Evolutionary conservation across 805 yeast species (phyloP).

Genomic region (Komagataella pastoris): DNA sequence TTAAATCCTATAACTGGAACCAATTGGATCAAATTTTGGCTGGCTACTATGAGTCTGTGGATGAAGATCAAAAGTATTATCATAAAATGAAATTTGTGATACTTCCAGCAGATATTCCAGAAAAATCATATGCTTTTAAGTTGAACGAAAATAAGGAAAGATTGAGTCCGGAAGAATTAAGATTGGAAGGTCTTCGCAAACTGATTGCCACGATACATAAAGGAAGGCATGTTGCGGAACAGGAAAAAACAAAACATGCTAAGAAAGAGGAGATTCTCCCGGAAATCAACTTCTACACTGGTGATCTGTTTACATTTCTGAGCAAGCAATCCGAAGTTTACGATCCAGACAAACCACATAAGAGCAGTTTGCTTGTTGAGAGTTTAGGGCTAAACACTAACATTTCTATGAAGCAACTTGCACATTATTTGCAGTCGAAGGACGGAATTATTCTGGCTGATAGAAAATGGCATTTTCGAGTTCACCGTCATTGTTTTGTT

Average conservation of each 20-base stretch:
- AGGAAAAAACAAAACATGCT: constrained; percentile 20
- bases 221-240: constrained; percentile 31
- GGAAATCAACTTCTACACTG: constrained; percentile 79
- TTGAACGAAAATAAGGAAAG: constrained; percentile 33
- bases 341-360: not conserved
- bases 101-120: constrained; percentile 63
- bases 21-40: constrained; percentile 84
- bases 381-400: constrained; percentile 24
- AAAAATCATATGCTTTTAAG: constrained; percentile 25
- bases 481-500: constrained; percentile 63
- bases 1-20: constrained; percentile 71
- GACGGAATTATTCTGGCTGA: constrained; percentile 59
- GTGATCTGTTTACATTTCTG: constrained; percentile 59
- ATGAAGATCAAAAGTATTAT: constrained; percentile 35
- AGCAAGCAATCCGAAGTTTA: constrained; percentile 32
- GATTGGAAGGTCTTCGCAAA: constrained; percentile 80
- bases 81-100: constrained; percentile 76
- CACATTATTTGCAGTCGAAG: constrained; percentile 51
- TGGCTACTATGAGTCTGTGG: constrained; percentile 70
- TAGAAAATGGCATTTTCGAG: constrained; percentile 83
- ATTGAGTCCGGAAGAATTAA: constrained; percentile 70
- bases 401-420: constrained; percentile 38
- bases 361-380: constrained; percentile 13
- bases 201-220: constrained; percentile 51
- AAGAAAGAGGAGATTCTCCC: constrained; percentile 41